Evolutionary conservation across 768 basidiomycete genomes (phyloP).

Genomic region (Lactarius hatsudake): DNA sequence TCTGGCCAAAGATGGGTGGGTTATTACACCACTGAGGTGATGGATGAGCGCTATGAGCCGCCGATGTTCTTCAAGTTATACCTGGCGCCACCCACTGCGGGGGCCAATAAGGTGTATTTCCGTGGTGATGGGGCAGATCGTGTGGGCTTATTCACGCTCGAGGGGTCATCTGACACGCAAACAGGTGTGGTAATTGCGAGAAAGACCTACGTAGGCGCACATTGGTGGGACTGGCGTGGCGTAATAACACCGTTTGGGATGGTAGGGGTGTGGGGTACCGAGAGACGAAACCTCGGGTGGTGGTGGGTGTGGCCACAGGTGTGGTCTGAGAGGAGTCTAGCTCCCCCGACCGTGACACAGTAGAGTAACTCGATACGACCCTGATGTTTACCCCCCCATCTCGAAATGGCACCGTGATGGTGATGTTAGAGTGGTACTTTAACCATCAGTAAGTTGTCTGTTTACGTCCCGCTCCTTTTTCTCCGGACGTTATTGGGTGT

Average conservation of each 20-base stretch:
- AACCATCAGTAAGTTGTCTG: not conserved
- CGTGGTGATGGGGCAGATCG: not conserved
- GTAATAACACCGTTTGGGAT: slow-evolving; percentile 18
- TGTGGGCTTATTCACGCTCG: not conserved
- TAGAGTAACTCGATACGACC: not conserved
- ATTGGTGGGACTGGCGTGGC: not conserved
- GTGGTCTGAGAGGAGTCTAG: not conserved
- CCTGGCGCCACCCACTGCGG: not conserved
- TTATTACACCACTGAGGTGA: not conserved
- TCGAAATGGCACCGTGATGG: not conserved
- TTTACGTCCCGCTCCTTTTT: not conserved
- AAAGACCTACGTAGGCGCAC: not conserved
- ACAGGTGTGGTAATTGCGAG: not conserved
- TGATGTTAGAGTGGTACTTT: too few relatives aligned
- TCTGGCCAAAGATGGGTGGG: slow-evolving; percentile 1
- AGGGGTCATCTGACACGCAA: not conserved
- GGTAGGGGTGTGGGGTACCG: slow-evolving; percentile 1
- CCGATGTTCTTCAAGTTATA: slow-evolving; percentile 14
- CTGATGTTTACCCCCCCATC: not conserved
- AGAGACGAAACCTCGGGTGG: not conserved
- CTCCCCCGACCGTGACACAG: not conserved
- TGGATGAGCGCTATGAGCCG: not conserved
- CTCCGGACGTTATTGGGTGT: not conserved
- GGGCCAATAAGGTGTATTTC: not conserved
- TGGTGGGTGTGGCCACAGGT: slow-evolving; percentile 22